Percentiles rank a stretch among this genome's conserved stretches.
These are phyloP conservation scores for Sarocladium oryzae DNA, from an alignment of 2,329 filamentous ascomycete genomes.

Conservation along the genomic window DNA sequence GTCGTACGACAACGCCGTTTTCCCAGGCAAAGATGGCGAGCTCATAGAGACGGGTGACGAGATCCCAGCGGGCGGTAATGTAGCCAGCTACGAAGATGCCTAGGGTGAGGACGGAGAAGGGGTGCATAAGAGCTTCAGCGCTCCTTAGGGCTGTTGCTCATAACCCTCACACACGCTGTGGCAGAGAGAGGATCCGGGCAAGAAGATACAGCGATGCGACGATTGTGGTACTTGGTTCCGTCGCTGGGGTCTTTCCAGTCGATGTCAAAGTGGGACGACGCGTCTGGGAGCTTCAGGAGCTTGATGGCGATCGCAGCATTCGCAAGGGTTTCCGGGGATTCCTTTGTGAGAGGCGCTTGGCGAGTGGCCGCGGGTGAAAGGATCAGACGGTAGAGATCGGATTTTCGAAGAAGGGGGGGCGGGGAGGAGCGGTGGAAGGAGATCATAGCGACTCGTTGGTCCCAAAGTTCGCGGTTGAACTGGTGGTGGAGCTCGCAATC, in stretches of 20 bases:
- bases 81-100: slow-evolving; percentile 99
- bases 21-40: slow-evolving; percentile 96
- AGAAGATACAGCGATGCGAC: no score
- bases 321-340: no score
- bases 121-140: slow-evolving; percentile 70
- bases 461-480: background rate
- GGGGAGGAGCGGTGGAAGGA: background rate
- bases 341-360: no score
- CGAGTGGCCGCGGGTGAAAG: no score
- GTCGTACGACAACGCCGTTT: slow-evolving; percentile 85
- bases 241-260: no score
- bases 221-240: no score
- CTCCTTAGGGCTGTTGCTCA: slow-evolving; percentile 22
- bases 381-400: no score
- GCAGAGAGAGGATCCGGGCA: background rate
- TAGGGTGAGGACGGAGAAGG: slow-evolving; percentile 90
- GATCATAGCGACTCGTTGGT: background rate
- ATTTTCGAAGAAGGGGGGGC: no score
- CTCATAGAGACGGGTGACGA: slow-evolving; percentile 94
- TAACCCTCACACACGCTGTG: background rate
- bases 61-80: slow-evolving; percentile 98
- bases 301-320: background rate
- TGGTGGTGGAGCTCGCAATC: background rate
- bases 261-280: slow-evolving; percentile 2
- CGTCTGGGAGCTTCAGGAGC: background rate